A percentile compares a stretch with the other conserved stretches of the same genome.
These are phyloP conservation scores for Pseudopyricularia javanii DNA, from an alignment of 2,329 filamentous ascomycete genomes.

Conservation along the genomic window DNA sequence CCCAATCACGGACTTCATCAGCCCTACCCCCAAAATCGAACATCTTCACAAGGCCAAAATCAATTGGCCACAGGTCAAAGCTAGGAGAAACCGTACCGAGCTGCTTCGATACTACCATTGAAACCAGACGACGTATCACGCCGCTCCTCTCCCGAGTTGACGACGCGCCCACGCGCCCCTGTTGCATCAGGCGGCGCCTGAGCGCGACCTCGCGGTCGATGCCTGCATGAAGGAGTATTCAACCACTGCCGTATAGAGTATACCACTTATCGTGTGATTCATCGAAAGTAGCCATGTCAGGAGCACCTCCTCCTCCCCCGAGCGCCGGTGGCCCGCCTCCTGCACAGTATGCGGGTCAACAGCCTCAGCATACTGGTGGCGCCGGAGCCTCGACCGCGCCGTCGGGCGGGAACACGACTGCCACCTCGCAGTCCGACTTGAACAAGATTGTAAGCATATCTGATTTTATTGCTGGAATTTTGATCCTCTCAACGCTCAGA, in stretches of 20 bases:
- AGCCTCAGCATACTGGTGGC: background rate
- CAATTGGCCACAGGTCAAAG: background rate
- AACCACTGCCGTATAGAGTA: background rate
- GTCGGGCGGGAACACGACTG: background rate
- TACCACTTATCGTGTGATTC: background rate
- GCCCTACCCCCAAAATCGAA: too few relatives aligned
- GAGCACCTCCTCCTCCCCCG: background rate
- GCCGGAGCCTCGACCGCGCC: background rate
- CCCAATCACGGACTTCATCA: too few relatives aligned
- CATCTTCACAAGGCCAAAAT: too few relatives aligned
- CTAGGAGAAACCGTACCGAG: background rate
- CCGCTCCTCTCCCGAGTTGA: background rate
- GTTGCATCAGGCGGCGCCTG: background rate
- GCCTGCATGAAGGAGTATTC: background rate
- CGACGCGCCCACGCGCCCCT: conserved; percentile 11
- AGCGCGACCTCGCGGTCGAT: background rate
- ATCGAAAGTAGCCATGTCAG: background rate
- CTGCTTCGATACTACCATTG: background rate
- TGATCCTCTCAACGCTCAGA: background rate
- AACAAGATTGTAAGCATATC: conserved; percentile 79
- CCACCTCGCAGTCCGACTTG: conserved; percentile 57
- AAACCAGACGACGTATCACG: background rate
- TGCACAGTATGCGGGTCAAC: background rate
- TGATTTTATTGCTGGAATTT: background rate
- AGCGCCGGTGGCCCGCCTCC: background rate